phyloP scores from a whole-genome alignment of 495 filamentous ascomycete genomes.

The Aspergillus kassunensis region DNA sequence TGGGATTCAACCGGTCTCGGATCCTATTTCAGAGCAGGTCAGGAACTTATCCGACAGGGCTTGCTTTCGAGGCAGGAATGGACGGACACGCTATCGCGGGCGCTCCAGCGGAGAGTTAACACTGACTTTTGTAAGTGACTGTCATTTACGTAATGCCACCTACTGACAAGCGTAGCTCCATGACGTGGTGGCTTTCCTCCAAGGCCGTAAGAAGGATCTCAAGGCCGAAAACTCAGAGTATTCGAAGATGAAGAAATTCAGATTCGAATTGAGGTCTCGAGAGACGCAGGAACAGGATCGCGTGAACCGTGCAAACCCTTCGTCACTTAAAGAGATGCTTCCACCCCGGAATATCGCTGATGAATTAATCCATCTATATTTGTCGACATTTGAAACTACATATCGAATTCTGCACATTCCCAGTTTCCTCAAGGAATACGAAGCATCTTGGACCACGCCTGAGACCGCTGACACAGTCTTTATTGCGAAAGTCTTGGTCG shows the following conservation, averaged over 20 bases:
- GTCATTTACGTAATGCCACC: neutral
- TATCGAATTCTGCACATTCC: slow-evolving; percentile 56
- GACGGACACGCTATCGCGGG: slow-evolving; percentile 47
- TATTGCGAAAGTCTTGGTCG: slow-evolving; percentile 49
- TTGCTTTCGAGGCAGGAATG: slow-evolving; percentile 45
- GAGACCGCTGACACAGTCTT: slow-evolving; percentile 29
- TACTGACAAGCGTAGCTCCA: slow-evolving; percentile 36
- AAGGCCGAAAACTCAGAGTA: slow-evolving; percentile 29
- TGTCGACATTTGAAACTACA: slow-evolving; percentile 53
- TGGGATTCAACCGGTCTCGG: slow-evolving; percentile 12
- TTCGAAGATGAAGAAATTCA: slow-evolving; percentile 31
- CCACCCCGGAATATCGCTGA: slow-evolving; percentile 50
- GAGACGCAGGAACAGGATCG: slow-evolving; percentile 34
- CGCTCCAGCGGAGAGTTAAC: slow-evolving; percentile 42
- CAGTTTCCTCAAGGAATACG: slow-evolving; percentile 52
- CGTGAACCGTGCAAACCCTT: slow-evolving; percentile 39
- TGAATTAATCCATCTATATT: slow-evolving; percentile 49
- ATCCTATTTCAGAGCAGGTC: slow-evolving; percentile 29
- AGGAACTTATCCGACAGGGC: slow-evolving; percentile 25
- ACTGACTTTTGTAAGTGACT: slow-evolving; percentile 42
- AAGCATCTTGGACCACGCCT: slow-evolving; percentile 42
- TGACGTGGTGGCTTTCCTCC: slow-evolving; percentile 43
- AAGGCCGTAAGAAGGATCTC: slow-evolving; percentile 24
- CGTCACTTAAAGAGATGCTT: slow-evolving; percentile 39
- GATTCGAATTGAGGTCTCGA: slow-evolving; percentile 28